Evolutionary conservation across 306 rosid genomes (phyloP).

Genomic region (Pterocarpus santalinus): DNA sequence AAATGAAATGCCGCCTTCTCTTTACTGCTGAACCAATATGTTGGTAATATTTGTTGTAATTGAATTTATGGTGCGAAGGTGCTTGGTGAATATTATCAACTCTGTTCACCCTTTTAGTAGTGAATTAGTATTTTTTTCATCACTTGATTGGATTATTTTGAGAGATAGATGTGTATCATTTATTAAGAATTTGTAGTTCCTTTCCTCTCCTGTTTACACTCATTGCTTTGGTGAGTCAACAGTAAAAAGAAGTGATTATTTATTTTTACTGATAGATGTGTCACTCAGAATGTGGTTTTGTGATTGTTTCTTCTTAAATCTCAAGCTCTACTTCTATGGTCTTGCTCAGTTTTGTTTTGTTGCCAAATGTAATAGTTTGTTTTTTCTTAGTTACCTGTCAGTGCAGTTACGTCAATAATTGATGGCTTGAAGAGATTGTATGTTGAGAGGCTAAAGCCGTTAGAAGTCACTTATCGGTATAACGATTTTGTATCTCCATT

Average conservation of each 20-base stretch:
- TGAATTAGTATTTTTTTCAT: neutral
- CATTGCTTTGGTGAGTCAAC: slow-evolving; percentile 20
- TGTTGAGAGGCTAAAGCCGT: slow-evolving; percentile 79
- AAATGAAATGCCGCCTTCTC: neutral
- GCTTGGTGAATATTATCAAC: neutral
- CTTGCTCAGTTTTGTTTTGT: slow-evolving; percentile 26
- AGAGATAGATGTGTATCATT: neutral
- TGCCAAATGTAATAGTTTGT: slow-evolving; percentile 19
- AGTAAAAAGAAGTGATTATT: no score
- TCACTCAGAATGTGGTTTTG: slow-evolving; percentile 3
- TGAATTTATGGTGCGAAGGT: neutral
- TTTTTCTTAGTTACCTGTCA: slow-evolving; percentile 66
- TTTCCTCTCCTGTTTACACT: neutral
- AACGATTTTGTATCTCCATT: slow-evolving; percentile 84
- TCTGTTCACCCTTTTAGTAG: neutral
- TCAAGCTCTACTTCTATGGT: slow-evolving; percentile 10
- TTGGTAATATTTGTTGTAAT: neutral
- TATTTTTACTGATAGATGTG: no score
- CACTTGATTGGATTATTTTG: slow-evolving; percentile 2
- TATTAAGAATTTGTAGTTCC: neutral
- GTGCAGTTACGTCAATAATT: slow-evolving; percentile 81
- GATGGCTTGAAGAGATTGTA: slow-evolving; percentile 92
- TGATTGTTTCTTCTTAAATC: slow-evolving; percentile 27
- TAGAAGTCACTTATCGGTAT: slow-evolving; percentile 80
- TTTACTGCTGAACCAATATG: neutral